Percentiles rank a stretch among this genome's conserved stretches.
Conservation (phyloP, 768 basidiomycete genomes). For the Boletales sp. region DNA sequence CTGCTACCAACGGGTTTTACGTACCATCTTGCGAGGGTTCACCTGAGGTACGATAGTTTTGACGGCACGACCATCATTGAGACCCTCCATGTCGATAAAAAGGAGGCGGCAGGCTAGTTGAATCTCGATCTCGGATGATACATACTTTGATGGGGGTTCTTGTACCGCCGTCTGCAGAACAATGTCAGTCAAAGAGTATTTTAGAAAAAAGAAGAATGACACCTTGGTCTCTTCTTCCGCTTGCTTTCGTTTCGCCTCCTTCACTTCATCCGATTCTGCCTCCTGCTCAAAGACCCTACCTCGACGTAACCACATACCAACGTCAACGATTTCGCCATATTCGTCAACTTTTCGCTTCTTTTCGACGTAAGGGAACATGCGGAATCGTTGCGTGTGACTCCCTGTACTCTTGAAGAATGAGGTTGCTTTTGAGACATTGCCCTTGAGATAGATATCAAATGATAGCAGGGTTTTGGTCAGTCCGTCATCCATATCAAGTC, state of each 20-base stretch:
- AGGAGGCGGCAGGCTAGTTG: slow-evolving; percentile 83
- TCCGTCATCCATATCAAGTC: slow-evolving; percentile 72
- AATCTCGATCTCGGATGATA: slow-evolving; percentile 70
- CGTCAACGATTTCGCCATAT: slow-evolving; percentile 93
- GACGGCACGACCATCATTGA: slow-evolving; percentile 94
- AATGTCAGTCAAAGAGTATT: background rate
- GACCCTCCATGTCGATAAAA: slow-evolving; percentile 94
- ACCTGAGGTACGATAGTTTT: slow-evolving; percentile 97
- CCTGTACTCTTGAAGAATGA: slow-evolving; percentile 83
- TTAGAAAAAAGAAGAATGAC: background rate
- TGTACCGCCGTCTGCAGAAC: slow-evolving; percentile 59
- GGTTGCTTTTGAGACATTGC: slow-evolving; percentile 84
- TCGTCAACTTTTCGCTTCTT: slow-evolving; percentile 89
- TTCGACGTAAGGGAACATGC: slow-evolving; percentile 98
- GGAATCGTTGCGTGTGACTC: slow-evolving; percentile 72
- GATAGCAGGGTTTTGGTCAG: slow-evolving; percentile 72
- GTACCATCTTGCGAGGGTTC: slow-evolving; percentile 91
- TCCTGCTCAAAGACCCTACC: slow-evolving; percentile 90
- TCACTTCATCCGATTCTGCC: slow-evolving; percentile 75
- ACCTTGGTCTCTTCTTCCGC: slow-evolving; percentile 78
- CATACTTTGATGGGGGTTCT: slow-evolving; percentile 91
- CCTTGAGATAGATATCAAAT: slow-evolving; percentile 96
- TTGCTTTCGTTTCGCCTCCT: slow-evolving; percentile 63
- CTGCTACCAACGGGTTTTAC: slow-evolving; percentile 6
- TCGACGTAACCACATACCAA: slow-evolving; percentile 92